These are phyloP conservation scores for Pistacia atlantica DNA, from an alignment of 345 rosid species.

Conservation along the genomic window DNA sequence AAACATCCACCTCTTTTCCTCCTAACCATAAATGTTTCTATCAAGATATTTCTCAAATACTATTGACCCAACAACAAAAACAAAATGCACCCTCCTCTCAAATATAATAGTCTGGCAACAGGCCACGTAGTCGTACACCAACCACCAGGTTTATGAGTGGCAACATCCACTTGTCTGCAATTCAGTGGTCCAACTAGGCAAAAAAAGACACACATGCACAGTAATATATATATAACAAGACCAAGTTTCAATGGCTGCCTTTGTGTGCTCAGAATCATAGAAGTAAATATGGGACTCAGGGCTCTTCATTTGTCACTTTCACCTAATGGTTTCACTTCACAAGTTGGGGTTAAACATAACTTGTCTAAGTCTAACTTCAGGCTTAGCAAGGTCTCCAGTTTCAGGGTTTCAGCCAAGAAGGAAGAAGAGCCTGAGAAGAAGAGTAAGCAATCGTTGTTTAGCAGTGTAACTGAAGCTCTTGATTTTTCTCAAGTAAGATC, in stretches of 20 bases:
- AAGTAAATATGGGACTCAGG: constrained; percentile 37
- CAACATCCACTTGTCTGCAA: constrained; percentile 14
- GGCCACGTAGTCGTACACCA: constrained; percentile 42
- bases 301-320: constrained; percentile 44
- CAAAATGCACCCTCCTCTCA: constrained; percentile 17
- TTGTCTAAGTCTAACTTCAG: constrained; percentile 25
- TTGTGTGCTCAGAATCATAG: neutral
- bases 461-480: constrained; percentile 70
- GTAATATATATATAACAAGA: neutral
- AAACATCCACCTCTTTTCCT: neutral
- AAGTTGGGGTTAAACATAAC: constrained; percentile 21
- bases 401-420: constrained; percentile 43
- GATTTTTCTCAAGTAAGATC: constrained; percentile 87
- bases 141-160: constrained; percentile 34
- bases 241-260: neutral
- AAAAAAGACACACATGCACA: neutral
- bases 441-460: constrained; percentile 65
- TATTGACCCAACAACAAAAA: constrained; percentile 7
- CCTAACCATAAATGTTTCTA: neutral
- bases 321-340: constrained; percentile 28
- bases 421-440: constrained; percentile 37
- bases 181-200: constrained; percentile 11
- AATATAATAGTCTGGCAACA: constrained; percentile 12
- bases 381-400: constrained; percentile 12
- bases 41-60: neutral